phyloP scores from a whole-genome alignment of 345 rosid genomes.

The Eutrema japonicum region DNA sequence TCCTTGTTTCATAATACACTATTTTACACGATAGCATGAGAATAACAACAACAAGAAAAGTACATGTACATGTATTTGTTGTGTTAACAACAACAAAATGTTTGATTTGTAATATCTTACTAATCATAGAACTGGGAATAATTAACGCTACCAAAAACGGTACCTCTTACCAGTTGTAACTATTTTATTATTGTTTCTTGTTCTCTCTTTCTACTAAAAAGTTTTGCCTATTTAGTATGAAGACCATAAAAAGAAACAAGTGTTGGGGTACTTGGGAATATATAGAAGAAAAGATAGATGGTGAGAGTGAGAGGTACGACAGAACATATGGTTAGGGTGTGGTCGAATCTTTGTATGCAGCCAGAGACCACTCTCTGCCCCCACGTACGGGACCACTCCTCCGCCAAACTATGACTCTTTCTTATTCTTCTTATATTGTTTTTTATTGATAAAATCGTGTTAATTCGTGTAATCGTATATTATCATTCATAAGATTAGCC shows the following conservation, averaged over 20 bases:
- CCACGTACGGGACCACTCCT: conserved; percentile 29
- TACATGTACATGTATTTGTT: background rate
- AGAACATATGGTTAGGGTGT: conserved; percentile 43
- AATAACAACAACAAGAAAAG: background rate
- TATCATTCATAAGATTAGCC: background rate
- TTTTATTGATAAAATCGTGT: conserved; percentile 7
- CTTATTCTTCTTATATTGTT: background rate
- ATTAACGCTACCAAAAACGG: background rate
- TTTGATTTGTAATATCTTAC: background rate
- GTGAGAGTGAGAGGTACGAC: conserved; percentile 23
- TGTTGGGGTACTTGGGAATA: conserved; percentile 3
- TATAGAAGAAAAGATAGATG: conserved; percentile 26
- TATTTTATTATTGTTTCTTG: background rate
- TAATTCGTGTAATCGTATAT: conserved; percentile 6
- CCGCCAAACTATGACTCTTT: background rate
- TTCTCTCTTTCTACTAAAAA: too few species aligned
- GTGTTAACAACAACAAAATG: background rate
- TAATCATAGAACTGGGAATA: background rate
- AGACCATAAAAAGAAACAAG: conserved; percentile 23
- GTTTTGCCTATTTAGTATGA: background rate
- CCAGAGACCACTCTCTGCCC: conserved; percentile 35
- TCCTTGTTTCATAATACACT: background rate
- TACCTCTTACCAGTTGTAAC: background rate
- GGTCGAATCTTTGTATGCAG: conserved; percentile 38
- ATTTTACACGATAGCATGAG: background rate